These are phyloP conservation scores for Xerophyta viscosa DNA, from an alignment of 106 monocot species.

Conservation along the genomic window DNA sequence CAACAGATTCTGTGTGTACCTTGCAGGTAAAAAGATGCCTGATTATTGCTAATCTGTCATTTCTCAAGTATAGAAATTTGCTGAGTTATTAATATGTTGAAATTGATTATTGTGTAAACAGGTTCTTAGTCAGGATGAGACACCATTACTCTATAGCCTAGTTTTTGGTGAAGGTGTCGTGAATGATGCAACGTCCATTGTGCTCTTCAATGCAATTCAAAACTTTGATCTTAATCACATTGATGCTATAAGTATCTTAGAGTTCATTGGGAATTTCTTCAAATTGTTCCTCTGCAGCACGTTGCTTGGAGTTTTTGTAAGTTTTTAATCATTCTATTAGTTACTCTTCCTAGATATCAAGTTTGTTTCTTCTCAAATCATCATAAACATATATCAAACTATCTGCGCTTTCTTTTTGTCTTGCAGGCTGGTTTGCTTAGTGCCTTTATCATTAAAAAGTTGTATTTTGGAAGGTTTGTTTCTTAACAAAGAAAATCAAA, in stretches of 20 bases:
- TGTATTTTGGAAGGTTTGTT: constrained; percentile 80
- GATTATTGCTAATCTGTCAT: too few species aligned
- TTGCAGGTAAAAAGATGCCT: constrained; percentile 54
- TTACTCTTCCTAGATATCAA: neutral
- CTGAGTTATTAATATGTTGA: neutral
- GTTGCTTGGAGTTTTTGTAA: constrained; percentile 77
- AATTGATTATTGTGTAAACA: constrained; percentile 18
- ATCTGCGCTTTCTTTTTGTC: neutral
- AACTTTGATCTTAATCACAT: constrained; percentile 85
- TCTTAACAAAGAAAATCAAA: neutral
- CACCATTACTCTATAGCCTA: constrained; percentile 86
- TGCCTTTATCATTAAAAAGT: constrained; percentile 82
- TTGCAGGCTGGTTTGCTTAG: constrained; percentile 77
- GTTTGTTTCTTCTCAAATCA: neutral
- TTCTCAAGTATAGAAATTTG: neutral
- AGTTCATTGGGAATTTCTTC: constrained; percentile 70
- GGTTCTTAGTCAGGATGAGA: constrained; percentile 99
- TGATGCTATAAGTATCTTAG: constrained; percentile 30
- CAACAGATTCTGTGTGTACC: constrained; percentile 99
- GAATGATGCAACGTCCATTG: constrained; percentile 97
- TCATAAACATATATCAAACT: neutral
- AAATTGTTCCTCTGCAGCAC: constrained; percentile 88
- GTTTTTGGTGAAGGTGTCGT: constrained; percentile 99
- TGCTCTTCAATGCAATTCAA: constrained; percentile 93
- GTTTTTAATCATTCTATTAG: too few species aligned